Base-by-base conservation (phyloP, 371 early-diverging fungal genomes). In the Mortierella sp. region DNA sequence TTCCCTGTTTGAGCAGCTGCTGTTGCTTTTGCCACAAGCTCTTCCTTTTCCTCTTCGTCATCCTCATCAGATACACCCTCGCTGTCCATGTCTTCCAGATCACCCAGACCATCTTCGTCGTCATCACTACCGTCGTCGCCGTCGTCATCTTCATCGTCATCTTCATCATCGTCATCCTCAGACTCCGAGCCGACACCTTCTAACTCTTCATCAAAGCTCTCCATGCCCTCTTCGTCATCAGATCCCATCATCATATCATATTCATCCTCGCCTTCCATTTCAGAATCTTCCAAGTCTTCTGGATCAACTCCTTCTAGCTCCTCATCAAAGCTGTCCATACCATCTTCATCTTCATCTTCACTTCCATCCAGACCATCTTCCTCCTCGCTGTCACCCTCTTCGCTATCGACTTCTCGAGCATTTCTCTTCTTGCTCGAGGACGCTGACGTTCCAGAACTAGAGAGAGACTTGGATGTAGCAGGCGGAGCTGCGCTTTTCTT, bases 1-100 rank as follows among this genome's bases (percentile, higher is more conserved):
- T 94, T 96, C 66, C 64, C 75, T 63, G 72, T 45, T 61, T 61
- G 83, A 11, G 64, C 47, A 9, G 77, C 54, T 30, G 83, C 59
- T 24, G 78, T 47, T 18, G 83, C 63, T 24, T 75, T 75, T 28
- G 73, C 66, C 9, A 74, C 68, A 54, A 73, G 37, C 18, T 81
- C 80, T 61, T 69, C 72, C n/a, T 72, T 76, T 37, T 77, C 75
- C 16, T 74, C 86, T 1, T 73, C 70, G 24, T 64, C 73, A 20
- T 64, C 55, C 11, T 65, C 70, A 20, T 70, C 80, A 65, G 43
- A 71, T 2, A 64, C 28, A 12, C 66, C 75, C 9, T 55, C 55
- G 24, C 55, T 55, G 26, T 55, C 26, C 55, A 55, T 55, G 20
- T 70, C 57, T 16, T 64, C 69, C 2, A 70, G 52, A 8, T 68